Evolutionary conservation across 148 eudicot species (phyloP).

Genomic region (Salicornia ramosissima): DNA sequence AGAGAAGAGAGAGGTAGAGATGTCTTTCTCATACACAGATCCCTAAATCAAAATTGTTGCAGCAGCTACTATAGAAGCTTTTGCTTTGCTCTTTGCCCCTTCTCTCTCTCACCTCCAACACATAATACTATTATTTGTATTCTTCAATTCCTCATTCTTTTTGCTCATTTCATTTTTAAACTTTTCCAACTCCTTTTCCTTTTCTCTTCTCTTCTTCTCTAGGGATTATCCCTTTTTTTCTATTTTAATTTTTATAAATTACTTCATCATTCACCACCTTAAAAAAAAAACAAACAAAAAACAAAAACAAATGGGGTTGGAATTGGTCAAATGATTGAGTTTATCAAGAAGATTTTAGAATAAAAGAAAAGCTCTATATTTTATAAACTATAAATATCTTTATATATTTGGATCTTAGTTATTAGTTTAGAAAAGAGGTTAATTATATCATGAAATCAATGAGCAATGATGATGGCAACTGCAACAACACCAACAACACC

Average conservation of each 20-base stretch:
- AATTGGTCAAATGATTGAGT: conserved; percentile 25
- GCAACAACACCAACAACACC: conserved; percentile 23
- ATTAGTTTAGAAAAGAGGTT: not conserved
- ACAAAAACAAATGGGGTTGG: too few relatives aligned
- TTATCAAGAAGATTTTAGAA: not conserved
- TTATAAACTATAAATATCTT: too few relatives aligned
- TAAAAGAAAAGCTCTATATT: too few relatives aligned
- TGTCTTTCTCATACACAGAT: conserved; percentile 80
- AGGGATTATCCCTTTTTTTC: conserved; percentile 34
- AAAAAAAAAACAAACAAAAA: conserved; percentile 32
- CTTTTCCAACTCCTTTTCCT: conserved; percentile 7
- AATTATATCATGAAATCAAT: conserved; percentile 48
- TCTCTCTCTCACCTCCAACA: conserved; percentile 22
- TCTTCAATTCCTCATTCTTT: conserved; percentile 20
- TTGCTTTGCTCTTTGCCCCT: too few relatives aligned
- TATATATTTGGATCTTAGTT: too few relatives aligned
- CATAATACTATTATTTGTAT: conserved; percentile 4
- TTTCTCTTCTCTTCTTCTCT: conserved; percentile 18
- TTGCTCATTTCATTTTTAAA: conserved; percentile 19
- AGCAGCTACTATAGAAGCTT: conserved; percentile 13
- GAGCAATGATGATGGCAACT: conserved; percentile 32
- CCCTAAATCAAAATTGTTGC: conserved; percentile 42
- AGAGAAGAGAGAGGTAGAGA: conserved; percentile 19
- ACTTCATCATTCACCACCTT: conserved; percentile 25
- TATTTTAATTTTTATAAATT: conserved; percentile 14